Conservation (phyloP, 352 stramenopile genomes). For the Phytophthora pinifolia region DNA sequence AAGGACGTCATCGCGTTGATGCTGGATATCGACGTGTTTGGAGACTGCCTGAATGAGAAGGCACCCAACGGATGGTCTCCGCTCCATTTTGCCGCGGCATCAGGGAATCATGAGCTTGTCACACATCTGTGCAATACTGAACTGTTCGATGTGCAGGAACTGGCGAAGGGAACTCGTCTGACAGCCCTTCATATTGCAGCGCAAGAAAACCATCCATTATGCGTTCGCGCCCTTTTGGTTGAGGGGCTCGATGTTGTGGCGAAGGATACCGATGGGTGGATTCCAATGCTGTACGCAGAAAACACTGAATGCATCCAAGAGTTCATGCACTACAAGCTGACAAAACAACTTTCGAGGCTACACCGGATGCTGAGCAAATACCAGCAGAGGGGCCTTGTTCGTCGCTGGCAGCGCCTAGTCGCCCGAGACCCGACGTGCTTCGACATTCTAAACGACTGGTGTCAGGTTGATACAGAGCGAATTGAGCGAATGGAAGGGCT, state of each 20-base stretch:
- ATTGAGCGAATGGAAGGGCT: slow-evolving; percentile 61
- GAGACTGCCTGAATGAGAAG: slow-evolving; percentile 42
- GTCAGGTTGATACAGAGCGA: slow-evolving; percentile 37
- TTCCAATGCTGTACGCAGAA: slow-evolving; percentile 47
- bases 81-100: slow-evolving; percentile 51
- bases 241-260: slow-evolving; percentile 38
- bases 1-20: slow-evolving; percentile 48
- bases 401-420: slow-evolving; percentile 46
- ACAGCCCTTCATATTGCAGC: slow-evolving; percentile 70
- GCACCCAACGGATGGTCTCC: slow-evolving; percentile 46
- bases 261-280: slow-evolving; percentile 49
- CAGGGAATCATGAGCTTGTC: slow-evolving; percentile 57
- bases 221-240: slow-evolving; percentile 43
- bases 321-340: slow-evolving; percentile 61
- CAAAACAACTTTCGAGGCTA: slow-evolving; percentile 51
- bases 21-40: slow-evolving; percentile 64
- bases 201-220: slow-evolving; percentile 25
- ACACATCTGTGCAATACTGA: slow-evolving; percentile 31
- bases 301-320: slow-evolving; percentile 35
- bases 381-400: slow-evolving; percentile 43
- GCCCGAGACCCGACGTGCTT: slow-evolving; percentile 46
- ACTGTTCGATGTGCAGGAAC: slow-evolving; percentile 40
- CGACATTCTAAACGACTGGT: slow-evolving; percentile 76
- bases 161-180: slow-evolving; percentile 38
- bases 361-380: slow-evolving; percentile 54